Evolutionary conservation across 2,329 filamentous ascomycete genomes (phyloP), one percentile per base, ranked within the genome.

Genomic region (Magnaporthales sp.): DNA sequence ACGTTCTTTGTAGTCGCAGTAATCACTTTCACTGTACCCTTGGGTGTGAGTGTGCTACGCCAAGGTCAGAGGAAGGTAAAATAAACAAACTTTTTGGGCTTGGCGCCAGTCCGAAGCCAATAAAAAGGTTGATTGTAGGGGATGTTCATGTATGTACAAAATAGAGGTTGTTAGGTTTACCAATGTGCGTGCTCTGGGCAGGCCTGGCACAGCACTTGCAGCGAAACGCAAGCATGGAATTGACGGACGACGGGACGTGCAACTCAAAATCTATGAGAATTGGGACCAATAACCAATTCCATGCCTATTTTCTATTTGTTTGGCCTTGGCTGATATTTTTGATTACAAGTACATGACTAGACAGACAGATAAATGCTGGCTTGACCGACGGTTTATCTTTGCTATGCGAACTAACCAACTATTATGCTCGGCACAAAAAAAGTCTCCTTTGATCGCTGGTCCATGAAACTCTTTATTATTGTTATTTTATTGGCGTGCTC

Each of bases 391-490:
- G 61, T 63, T 63, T 27, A 19, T 51, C 4, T 19, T 6, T 46
- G 38, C 38, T 31, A 63, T 32, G 61, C 61, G n/a, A 62, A n/a
- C 29, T 32, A 32, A 29, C 19, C 38, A 51, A 51, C 38, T 51
- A 51, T 51, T 51, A 51, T 51, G 38, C 38, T 51, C 38, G 38
- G 38, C 38, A 51, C 38, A 51, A 51, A 51, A 63, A 63, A 51
- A 51, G 38, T 51, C 38, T 51, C 15, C 38, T 51, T 51, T 19
- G 38, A 19, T 51, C 9, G 38, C 38, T 51, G 15, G 19, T 10
- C 61, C 60, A 32, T 63, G 61, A 63, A 63, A 24, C 61, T 19
- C n/a, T 63, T 63, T 26, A 11, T 60, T 60, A 19, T 26, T 60
- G 10, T 11, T 24, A 4, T 24, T 62, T n/a, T 31, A 15, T 30